Conservation (phyloP, 2,329 filamentous ascomycete species). For the Colletotrichum sp. region DNA sequence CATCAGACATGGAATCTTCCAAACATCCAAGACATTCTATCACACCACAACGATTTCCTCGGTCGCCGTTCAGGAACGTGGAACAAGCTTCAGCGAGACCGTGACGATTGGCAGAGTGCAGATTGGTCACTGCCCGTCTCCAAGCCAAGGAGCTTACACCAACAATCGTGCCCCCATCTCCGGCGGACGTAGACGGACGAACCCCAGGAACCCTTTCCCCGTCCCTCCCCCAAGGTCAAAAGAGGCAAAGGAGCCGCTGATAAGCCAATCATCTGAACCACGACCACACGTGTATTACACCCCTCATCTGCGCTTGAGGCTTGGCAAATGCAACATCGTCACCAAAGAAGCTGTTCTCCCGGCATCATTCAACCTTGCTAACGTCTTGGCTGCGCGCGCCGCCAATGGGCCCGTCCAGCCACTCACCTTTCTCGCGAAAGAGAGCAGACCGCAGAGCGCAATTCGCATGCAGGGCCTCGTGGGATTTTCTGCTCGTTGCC, state of each 20-base stretch:
- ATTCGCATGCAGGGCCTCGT: background rate
- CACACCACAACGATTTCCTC: background rate
- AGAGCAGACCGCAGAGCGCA: background rate
- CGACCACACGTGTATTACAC: slow-evolving; percentile 8
- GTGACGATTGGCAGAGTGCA: slow-evolving; percentile 1
- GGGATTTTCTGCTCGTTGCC: background rate
- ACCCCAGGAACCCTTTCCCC: background rate
- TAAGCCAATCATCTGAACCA: slow-evolving; percentile 18
- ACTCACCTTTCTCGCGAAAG: background rate
- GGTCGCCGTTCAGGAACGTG: background rate
- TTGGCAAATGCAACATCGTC: slow-evolving; percentile 17
- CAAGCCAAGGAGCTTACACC: background rate
- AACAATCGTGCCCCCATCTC: background rate
- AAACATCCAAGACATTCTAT: background rate
- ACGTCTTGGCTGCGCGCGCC: background rate
- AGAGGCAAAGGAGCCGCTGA: slow-evolving; percentile 12
- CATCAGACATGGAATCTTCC: background rate
- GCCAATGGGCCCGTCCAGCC: background rate
- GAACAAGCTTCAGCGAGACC: background rate
- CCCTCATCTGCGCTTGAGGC: background rate
- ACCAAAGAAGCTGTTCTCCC: slow-evolving; percentile 14
- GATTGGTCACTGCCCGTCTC: slow-evolving; percentile 1
- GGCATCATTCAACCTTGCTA: slow-evolving; percentile 2
- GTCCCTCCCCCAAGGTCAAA: background rate
- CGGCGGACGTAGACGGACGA: background rate